A percentile compares a stretch with the other conserved stretches of the same genome.
These are phyloP conservation scores for Orbilia oligospora DNA, from an alignment of 2,329 filamentous ascomycete species.

Conservation along the genomic window DNA sequence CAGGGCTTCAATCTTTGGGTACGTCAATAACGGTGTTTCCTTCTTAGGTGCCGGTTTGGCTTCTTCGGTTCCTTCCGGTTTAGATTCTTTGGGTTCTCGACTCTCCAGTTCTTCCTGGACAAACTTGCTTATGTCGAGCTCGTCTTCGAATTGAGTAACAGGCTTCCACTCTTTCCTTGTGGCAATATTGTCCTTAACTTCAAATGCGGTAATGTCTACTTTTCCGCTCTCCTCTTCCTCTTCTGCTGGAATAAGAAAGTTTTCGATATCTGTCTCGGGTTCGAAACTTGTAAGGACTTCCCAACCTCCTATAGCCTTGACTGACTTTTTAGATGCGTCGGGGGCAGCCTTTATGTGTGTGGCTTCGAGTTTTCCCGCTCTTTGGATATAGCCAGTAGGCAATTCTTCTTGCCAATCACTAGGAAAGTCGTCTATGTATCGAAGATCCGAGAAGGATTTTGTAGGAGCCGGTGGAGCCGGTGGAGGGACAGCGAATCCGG, in stretches of 20 bases:
- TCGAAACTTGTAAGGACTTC: slow-evolving; percentile 57
- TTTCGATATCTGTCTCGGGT: slow-evolving; percentile 54
- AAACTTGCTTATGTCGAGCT: slow-evolving; percentile 41
- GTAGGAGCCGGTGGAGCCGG: slow-evolving; percentile 17
- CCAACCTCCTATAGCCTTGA: slow-evolving; percentile 47
- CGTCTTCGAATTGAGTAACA: slow-evolving; percentile 42
- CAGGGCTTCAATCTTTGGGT: slow-evolving; percentile 57
- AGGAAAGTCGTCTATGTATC: slow-evolving; percentile 58
- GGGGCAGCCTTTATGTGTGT: slow-evolving; percentile 48
- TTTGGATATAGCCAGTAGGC: slow-evolving; percentile 53
- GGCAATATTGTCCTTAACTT: slow-evolving; percentile 52
- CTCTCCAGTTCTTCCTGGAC: slow-evolving; percentile 21
- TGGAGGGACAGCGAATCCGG: slow-evolving; percentile 12
- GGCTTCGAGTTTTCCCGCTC: slow-evolving; percentile 55
- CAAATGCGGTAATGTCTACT: slow-evolving; percentile 32
- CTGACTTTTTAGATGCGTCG: slow-evolving; percentile 46
- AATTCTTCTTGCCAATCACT: slow-evolving; percentile 57
- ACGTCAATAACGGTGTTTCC: slow-evolving; percentile 48
- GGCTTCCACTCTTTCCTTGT: slow-evolving; percentile 48
- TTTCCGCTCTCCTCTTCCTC: slow-evolving; percentile 37
- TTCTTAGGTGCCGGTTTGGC: slow-evolving; percentile 28
- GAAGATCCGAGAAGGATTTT: slow-evolving; percentile 51
- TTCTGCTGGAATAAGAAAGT: slow-evolving; percentile 41
- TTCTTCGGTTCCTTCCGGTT: slow-evolving; percentile 17
- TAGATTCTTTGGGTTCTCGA: slow-evolving; percentile 9